Evolutionary conservation across 2,329 filamentous ascomycete genomes (phyloP).

Genomic region (Zasmidium angulare): DNA sequence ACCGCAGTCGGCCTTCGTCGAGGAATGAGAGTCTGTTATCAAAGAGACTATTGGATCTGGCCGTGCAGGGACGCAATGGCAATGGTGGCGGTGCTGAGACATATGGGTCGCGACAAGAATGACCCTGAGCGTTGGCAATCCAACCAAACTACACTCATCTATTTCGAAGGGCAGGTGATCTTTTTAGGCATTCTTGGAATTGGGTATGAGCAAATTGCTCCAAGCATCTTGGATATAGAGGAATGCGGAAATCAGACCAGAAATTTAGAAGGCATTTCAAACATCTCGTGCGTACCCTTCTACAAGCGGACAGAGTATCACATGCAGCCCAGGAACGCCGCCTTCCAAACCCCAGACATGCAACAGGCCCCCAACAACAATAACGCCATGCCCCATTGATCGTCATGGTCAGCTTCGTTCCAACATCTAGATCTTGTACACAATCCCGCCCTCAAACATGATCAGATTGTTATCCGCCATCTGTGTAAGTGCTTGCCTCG

Average conservation of each 20-base stretch:
- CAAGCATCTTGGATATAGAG: neutral
- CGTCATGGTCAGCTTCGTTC: neutral
- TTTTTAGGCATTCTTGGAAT: no score
- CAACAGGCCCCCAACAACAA: neutral
- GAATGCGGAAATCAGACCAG: neutral
- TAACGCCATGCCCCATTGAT: neutral
- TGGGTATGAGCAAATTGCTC: no score
- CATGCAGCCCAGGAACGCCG: neutral
- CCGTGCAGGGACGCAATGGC: slow-evolving; percentile 17
- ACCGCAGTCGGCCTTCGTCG: slow-evolving; percentile 63
- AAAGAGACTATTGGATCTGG: slow-evolving; percentile 64
- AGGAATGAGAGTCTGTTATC: slow-evolving; percentile 65
- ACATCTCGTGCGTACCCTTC: neutral
- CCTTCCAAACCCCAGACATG: neutral
- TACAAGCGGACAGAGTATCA: neutral
- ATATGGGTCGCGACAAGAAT: no score
- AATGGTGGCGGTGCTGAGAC: neutral
- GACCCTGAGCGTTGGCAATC: no score
- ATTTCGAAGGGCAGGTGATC: no score
- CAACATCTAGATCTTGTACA: slow-evolving; percentile 48
- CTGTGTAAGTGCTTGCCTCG: slow-evolving; percentile 70
- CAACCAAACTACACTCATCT: no score
- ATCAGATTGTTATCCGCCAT: slow-evolving; percentile 85
- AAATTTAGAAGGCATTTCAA: neutral
- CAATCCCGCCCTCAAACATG: slow-evolving; percentile 63